Evolutionary conservation across 2,329 filamentous ascomycete species (phyloP).

Genomic region (Aspergillus sp.): DNA sequence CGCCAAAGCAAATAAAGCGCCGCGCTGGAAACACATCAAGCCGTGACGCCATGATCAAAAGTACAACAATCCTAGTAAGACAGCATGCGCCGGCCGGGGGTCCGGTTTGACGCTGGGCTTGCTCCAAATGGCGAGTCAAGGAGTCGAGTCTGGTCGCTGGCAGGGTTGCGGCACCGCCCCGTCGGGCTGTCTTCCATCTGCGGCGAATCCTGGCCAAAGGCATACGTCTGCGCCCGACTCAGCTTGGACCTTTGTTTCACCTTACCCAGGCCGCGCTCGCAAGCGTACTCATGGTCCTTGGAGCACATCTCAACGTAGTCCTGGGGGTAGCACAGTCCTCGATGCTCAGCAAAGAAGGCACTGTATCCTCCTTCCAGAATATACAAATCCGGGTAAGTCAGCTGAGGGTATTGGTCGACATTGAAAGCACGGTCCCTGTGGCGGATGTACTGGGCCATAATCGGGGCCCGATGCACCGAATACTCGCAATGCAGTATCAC

Average conservation of each 20-base stretch:
- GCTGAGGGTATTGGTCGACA: slow-evolving; percentile 70
- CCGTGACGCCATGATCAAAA: slow-evolving; percentile 1
- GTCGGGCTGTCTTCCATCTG: slow-evolving; percentile 56
- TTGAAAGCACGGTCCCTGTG: slow-evolving; percentile 80
- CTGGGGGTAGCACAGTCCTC: slow-evolving; percentile 76
- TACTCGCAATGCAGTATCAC: slow-evolving; percentile 97
- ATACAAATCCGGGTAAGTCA: slow-evolving; percentile 96
- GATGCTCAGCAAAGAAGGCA: slow-evolving; percentile 74
- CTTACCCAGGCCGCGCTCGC: slow-evolving; percentile 88
- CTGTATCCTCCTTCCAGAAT: slow-evolving; percentile 96
- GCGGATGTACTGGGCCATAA: slow-evolving; percentile 91
- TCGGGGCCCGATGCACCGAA: slow-evolving; percentile 86
- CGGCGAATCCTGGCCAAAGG: slow-evolving; percentile 67
- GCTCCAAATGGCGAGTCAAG: slow-evolving; percentile 29
- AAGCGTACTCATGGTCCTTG: slow-evolving; percentile 82
- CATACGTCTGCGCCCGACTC: slow-evolving; percentile 82
- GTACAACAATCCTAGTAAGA: slow-evolving; percentile 23
- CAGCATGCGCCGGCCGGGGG: slow-evolving; percentile 36
- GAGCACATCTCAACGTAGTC: slow-evolving; percentile 96
- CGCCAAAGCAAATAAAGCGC: too few relatives aligned
- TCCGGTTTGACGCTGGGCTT: slow-evolving; percentile 24
- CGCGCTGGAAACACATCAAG: slow-evolving; percentile 3
- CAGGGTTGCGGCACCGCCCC: slow-evolving; percentile 32
- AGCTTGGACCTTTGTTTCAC: slow-evolving; percentile 83
- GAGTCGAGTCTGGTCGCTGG: slow-evolving; percentile 20